Base-by-base conservation (phyloP, 2,329 filamentous ascomycete genomes). In the Orbilia javanica region DNA sequence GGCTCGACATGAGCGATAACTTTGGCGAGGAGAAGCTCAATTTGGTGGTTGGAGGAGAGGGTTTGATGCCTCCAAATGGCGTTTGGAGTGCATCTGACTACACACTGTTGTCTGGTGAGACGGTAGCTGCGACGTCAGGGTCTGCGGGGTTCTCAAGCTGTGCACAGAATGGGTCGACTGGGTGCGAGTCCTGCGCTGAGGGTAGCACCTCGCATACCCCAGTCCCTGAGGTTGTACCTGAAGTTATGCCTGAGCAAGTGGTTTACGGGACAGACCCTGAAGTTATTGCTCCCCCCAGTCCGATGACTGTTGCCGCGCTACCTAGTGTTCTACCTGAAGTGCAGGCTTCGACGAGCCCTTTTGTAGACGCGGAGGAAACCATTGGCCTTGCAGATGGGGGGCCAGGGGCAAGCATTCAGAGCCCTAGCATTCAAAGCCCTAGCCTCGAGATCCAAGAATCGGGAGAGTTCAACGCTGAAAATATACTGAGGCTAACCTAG, bases 51-150 rank as follows among this genome's bases (percentile, higher is more conserved):
- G 34, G 11, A 13, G 55, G 55, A 11, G 34, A 10, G 1, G 55
- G n/a, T 27, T 42, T 42, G 10, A 27, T 22, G 3, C 29, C 53
- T 7, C 53, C 53, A 11, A 36, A 3, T 22, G 31, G 52, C n/a
- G 22, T 27, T 8, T 73, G 69, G 69, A 44, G 31, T 29, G 34
- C 57, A 11, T 73, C 69, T 15, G 69, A 73, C 15, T 7, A 66
- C 20, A 73, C 69, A 4, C 36, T 73, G 1, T 36, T 73, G 1
- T 36, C 69, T 1, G 25, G 36, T 0, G 69, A 60, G 7, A 48
- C 60, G 5, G n/a, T 42, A 13, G 18, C 18, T 0, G 42, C 15
- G 4, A 64, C 2, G 25, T 42, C 60, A 1, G 60, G 29, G 5
- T 64, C 39, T 4, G 27, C 15, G 4, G 55, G 31, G 5, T 57